Evolutionary conservation across 768 basidiomycete genomes (phyloP), one percentile per base, ranked within the genome.

Genomic region (Tulasnella sp.): DNA sequence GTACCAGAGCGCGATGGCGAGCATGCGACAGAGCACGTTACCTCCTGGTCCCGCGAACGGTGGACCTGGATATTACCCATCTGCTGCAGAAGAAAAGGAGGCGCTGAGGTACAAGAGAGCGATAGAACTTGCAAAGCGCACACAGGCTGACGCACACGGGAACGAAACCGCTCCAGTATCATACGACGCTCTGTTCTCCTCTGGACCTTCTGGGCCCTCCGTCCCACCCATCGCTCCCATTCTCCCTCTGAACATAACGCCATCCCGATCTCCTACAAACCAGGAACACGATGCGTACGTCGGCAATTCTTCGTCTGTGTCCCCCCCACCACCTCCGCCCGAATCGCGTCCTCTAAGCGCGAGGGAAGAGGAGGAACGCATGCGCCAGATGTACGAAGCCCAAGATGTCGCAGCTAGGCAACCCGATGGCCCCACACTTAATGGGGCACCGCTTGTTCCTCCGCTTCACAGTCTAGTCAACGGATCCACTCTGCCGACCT

Each of bases 61-160:
- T n/a, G 31, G 48, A 18, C 34, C 81, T 24, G 48, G 42, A 69
- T 31, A 54, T 54, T 93, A 90, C 83, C 85, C 86, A 46, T 90
- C 91, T 28, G 93, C 93, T 0, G 92, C 91, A 81, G 89, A 93
- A 83, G 94, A 95, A 85, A 95, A 95, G 84, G 92, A 90, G 3
- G 92, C 92, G 34, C 84, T 94, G 79, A 88, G 84, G 80, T 95
- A 93, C 84, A 93, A 91, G 84, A 87, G 87, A 73, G 93, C 94
- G 8, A 93, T 94, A 22, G 90, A 90, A 64, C 88, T 90, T 28
- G 90, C 88, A 4, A 92, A 93, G 80, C 44, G 81, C 48, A 54
- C 44, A 18, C 34, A 81, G 44, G 40, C 48, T 6, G 34, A 60
- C 34, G 75, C 81, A 8, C 44, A 9, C n/a, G 48, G 20, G 28